phyloP scores from a whole-genome alignment of 345 rosid genomes.

The Balakata baccata region DNA sequence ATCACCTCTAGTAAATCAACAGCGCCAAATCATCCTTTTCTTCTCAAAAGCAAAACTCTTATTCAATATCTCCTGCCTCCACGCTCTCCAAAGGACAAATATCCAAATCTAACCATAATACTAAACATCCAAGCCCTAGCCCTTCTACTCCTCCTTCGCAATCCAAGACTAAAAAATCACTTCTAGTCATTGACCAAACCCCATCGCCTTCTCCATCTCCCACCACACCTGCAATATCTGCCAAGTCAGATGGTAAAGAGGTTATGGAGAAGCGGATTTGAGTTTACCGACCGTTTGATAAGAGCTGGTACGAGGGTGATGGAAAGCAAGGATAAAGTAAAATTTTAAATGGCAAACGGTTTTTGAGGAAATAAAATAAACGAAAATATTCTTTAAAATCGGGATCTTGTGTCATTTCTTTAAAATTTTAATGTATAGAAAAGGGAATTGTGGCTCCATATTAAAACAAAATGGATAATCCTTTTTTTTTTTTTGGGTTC shows the following conservation, averaged over 20 bases:
- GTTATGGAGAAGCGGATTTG: conserved; percentile 59
- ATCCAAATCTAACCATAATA: conserved; percentile 30
- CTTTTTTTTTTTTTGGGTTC: too few relatives aligned
- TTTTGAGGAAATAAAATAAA: too few relatives aligned
- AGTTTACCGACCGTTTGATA: conserved; percentile 95
- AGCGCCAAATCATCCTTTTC: conserved; percentile 86
- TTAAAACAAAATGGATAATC: too few relatives aligned
- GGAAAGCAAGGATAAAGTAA: too few relatives aligned
- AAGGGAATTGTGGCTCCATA: too few relatives aligned
- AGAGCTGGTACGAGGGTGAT: conserved; percentile 85
- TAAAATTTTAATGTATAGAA: too few relatives aligned
- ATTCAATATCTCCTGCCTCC: conserved; percentile 48
- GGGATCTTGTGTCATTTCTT: too few relatives aligned
- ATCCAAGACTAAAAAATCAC: conserved; percentile 51
- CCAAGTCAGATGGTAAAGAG: conserved; percentile 44
- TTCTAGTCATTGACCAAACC: conserved; percentile 59
- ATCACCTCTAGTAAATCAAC: conserved; percentile 86
- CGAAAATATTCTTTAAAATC: too few relatives aligned
- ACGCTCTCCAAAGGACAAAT: conserved; percentile 21
- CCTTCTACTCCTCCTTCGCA: conserved; percentile 71
- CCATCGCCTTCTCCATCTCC: conserved; percentile 29
- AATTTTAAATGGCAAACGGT: too few relatives aligned
- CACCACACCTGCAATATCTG: conserved; percentile 24
- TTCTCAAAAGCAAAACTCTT: conserved; percentile 48
- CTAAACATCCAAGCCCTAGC: conserved; percentile 24